Evolutionary conservation across 2,329 filamentous ascomycete species (phyloP).

Genomic region (Ceratocystis smalleyi): DNA sequence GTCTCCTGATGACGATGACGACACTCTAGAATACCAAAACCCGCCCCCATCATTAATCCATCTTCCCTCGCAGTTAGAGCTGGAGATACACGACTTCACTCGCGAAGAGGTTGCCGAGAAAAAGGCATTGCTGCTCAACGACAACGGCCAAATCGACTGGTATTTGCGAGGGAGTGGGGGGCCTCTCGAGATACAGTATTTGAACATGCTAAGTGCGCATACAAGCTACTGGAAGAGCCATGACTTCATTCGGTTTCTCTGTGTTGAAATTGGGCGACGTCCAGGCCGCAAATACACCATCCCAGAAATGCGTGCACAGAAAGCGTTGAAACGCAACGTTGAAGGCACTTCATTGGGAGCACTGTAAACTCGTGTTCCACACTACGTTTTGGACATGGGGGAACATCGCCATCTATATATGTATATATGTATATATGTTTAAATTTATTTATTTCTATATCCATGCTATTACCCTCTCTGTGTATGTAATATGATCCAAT

Average conservation of each 20-base stretch:
- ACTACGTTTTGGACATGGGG: neutral
- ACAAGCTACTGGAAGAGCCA: constrained; percentile 80
- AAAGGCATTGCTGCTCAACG: constrained; percentile 74
- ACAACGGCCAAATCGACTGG: constrained; percentile 92
- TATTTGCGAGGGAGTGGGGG: constrained; percentile 72
- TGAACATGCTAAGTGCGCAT: constrained; percentile 93
- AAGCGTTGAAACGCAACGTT: constrained; percentile 28
- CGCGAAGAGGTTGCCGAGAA: constrained; percentile 84
- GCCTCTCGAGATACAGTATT: constrained; percentile 81
- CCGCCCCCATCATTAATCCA: constrained; percentile 25
- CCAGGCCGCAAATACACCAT: constrained; percentile 48
- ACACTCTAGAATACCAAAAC: neutral
- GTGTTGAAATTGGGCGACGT: constrained; percentile 67
- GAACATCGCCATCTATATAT: neutral
- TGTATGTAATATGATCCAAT: neutral
- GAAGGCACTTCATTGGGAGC: neutral
- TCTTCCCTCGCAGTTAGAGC: constrained; percentile 56
- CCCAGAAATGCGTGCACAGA: constrained; percentile 43
- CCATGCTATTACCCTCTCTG: neutral
- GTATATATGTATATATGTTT: neutral
- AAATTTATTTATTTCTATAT: neutral
- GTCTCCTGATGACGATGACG: neutral
- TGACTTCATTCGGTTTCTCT: constrained; percentile 83
- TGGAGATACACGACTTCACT: constrained; percentile 90
- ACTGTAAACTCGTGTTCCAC: neutral